Conservation (phyloP, 257 asterid species). For the Mitragyna speciosa region DNA sequence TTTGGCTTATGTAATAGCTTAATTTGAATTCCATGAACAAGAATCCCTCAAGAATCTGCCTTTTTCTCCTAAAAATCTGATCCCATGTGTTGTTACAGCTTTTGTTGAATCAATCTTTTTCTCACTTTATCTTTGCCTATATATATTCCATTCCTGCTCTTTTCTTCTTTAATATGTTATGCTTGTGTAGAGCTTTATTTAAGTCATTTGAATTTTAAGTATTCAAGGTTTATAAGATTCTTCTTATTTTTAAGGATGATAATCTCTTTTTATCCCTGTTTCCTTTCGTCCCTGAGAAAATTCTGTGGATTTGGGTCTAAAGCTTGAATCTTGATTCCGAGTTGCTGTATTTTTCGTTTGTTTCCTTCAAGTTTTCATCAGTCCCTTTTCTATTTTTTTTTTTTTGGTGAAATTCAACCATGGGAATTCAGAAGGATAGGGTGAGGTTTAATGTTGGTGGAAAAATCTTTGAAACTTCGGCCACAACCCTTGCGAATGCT, state of each 20-base stretch:
- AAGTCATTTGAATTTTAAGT: constrained; percentile 12
- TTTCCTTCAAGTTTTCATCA: not conserved
- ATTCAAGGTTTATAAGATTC: not conserved
- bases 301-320: not conserved
- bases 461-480: constrained; percentile 69
- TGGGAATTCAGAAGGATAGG: constrained; percentile 84
- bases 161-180: too few species aligned
- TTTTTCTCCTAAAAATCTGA: constrained; percentile 22
- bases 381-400: not conserved
- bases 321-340: constrained; percentile 10
- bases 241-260: not conserved
- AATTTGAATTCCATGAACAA: constrained; percentile 9
- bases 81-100: constrained; percentile 22
- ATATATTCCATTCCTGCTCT: not conserved
- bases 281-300: not conserved
- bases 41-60: constrained; percentile 13
- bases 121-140: constrained; percentile 3
- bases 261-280: not conserved
- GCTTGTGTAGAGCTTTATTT: not conserved
- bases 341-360: not conserved
- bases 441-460: constrained; percentile 85
- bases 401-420: constrained; percentile 18
- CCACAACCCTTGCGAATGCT: constrained; percentile 86
- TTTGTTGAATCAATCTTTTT: constrained; percentile 6
- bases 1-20: not conserved